A percentile compares a stretch with the other conserved stretches of the same genome.
These are phyloP conservation scores for Trichosphaerium sp. DNA, from an alignment of 78 protist genomes.

Conservation along the genomic window DNA sequence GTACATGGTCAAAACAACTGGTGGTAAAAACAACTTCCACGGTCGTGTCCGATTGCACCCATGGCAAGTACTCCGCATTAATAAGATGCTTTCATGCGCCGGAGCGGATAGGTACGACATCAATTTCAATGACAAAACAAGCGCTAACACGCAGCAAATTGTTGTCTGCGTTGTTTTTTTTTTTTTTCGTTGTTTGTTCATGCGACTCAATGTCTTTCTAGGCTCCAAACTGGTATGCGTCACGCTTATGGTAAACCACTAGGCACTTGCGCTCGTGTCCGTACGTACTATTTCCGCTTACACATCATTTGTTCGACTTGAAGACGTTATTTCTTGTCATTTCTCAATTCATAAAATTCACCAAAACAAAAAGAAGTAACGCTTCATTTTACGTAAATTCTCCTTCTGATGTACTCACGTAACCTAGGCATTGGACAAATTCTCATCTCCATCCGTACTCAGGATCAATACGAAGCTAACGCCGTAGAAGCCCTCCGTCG, in stretches of 20 bases:
- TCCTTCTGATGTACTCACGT: no score
- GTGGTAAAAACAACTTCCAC: constrained; percentile 99
- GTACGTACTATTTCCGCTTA: no score
- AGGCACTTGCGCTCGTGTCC: constrained; percentile 97
- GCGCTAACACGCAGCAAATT: no score
- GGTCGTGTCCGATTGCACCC: constrained; percentile 98
- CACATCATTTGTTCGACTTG: no score
- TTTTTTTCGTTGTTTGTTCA: background rate
- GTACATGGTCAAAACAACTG: constrained; percentile 85
- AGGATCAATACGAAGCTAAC: constrained; percentile 44
- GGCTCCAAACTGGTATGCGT: constrained; percentile 99
- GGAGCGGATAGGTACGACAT: constrained; percentile 95
- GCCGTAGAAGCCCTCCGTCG: constrained; percentile 97
- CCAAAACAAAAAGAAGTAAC: no score
- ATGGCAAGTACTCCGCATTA: constrained; percentile 99
- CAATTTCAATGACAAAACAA: no score
- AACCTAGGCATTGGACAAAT: constrained; percentile 91
- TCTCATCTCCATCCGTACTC: constrained; percentile 92
- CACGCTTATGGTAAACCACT: constrained; percentile 98
- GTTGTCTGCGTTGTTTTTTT: background rate
- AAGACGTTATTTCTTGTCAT: no score
- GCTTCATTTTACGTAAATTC: no score
- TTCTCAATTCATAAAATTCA: no score
- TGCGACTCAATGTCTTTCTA: background rate
- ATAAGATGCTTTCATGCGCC: constrained; percentile 99